Base-by-base conservation (phyloP, 306 rosid genomes). In the Sophora flavescens region DNA sequence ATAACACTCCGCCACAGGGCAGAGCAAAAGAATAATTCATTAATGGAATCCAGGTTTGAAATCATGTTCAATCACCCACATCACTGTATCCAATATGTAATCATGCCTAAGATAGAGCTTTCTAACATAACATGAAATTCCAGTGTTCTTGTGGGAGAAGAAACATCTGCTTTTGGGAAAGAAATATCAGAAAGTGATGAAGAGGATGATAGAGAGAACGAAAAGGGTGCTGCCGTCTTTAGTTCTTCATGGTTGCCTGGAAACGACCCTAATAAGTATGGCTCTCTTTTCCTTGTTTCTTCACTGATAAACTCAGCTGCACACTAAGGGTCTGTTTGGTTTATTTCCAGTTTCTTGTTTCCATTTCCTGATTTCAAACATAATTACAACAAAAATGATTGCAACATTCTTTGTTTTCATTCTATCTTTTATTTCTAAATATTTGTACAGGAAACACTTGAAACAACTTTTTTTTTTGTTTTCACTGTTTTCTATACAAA, bases 171-270 rank as follows among this genome's bases (percentile, higher is more conserved):
- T 63, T 90, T 92, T 74, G 86, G 90, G 56, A 85, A 85, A 12
- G 85, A 86, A 56, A 72, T 78, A 76, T 50, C 73, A 33, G 96
- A 82, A 70, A 92, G 91, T 61, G 93, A 90, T 15, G 92, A 83
- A 68, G 93, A 85, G 45, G 89, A 85, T 74, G 80, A 78, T 74
- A 70, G 63, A 36, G 60, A 39, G 62, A 78, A 84, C n/a, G 88
- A 80, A 56, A 74, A 88, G 79, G 97, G 96, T 63, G 69, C 81
- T 59, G 75, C 87, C 15, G 87, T 80, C 74, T 92, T 95, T 84
- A 84, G 87, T 68, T 95, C 97, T 39, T 82, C 97, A 41, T 95
- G 99, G 99, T 80, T 95, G 71, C 97, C 99, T 0, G 97, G 99
- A 87, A 86, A 70, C 36, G 86, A 74, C 59, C 42, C 89, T 14